Evolutionary conservation across 352 stramenopile species (phyloP).

Genomic region (Phytopythium cucurbitacearum): DNA sequence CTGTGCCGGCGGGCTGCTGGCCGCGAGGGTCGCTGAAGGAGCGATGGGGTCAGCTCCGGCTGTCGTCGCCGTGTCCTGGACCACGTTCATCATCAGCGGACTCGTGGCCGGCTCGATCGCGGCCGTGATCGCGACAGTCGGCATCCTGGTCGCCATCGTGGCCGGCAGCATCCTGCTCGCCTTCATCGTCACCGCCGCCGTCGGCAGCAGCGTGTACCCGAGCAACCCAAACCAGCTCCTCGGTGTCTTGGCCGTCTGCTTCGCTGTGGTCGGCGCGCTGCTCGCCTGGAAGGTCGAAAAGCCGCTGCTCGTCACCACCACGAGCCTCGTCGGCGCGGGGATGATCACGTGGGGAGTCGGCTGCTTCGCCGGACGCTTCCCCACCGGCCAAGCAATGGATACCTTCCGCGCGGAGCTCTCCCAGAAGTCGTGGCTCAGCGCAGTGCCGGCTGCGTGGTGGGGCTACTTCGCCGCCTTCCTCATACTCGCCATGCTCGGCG

Average conservation of each 20-base stretch:
- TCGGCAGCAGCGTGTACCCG: slow-evolving; percentile 34
- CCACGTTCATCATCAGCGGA: slow-evolving; percentile 41
- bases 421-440: slow-evolving; percentile 23
- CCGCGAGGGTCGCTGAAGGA: slow-evolving; percentile 26
- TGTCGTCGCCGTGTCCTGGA: slow-evolving; percentile 38
- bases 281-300: slow-evolving; percentile 41
- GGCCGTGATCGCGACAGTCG: slow-evolving; percentile 29
- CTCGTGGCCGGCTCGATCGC: slow-evolving; percentile 28
- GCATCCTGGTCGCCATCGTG: slow-evolving; percentile 38
- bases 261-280: slow-evolving; percentile 34
- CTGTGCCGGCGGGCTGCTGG: slow-evolving; percentile 24
- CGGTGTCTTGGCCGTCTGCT: slow-evolving; percentile 22
- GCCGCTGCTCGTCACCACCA: slow-evolving; percentile 30
- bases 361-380: slow-evolving; percentile 39
- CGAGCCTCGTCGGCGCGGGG: slow-evolving; percentile 27
- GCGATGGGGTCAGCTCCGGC: slow-evolving; percentile 24
- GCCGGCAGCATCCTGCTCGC: slow-evolving; percentile 38
- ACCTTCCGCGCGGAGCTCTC: slow-evolving; percentile 9
- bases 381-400: slow-evolving; percentile 24
- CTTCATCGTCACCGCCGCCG: slow-evolving; percentile 27
- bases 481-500: slow-evolving; percentile 25
- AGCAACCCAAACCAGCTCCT: slow-evolving; percentile 31
- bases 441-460: slow-evolving; percentile 37
- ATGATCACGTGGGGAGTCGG: slow-evolving; percentile 33
- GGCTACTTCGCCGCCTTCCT: slow-evolving; percentile 37